Evolutionary conservation across 768 basidiomycete genomes (phyloP), one percentile per base, ranked within the genome.

Genomic region (Lentinula boryana): DNA sequence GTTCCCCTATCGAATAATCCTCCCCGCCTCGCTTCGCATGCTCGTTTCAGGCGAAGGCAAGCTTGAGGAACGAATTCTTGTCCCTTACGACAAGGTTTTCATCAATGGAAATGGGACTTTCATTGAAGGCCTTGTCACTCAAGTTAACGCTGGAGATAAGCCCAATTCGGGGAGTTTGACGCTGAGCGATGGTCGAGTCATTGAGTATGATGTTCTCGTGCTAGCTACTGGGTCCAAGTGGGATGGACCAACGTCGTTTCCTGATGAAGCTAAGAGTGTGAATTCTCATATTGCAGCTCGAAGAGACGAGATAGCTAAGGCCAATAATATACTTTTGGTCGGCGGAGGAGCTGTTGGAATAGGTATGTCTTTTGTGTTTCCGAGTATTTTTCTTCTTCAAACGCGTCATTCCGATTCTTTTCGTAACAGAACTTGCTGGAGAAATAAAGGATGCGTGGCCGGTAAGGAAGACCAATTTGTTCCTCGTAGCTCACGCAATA

Each of bases 291-390:
- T 77, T 18, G 62, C 63, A 1, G 60, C 63, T 1, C 74, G 72
- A 68, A 71, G 74, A 40, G 61, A 65, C 7, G 73, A 72, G 46
- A 75, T 81, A 51, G 66, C 68, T 52, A 63, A 68, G 3, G 76
- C 80, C 16, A 68, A 73, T 23, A 72, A 80, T 67, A 75, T 85
- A 61, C 74, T 83, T 5, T 65, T 87, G 33, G 82, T 75, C 2
- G 85, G 86, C 35, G 85, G 84, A 38, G 86, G 85, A 38, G 76
- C 83, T 12, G 75, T 87, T 35, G 84, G 80, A 3, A 65, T 83
- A 33, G 80, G 80, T 78, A 59, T 9, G 73, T 70, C 9, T 31
- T 9, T 4, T 51, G 55, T 51, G 10, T 32, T 15, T 5, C 41
- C 58, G 23, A 23, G 2, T 23, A 23, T 54, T 5, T 48, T 8